Conservation (phyloP, 1,284 basidiomycete species). For the Singerocomus inundabilis region DNA sequence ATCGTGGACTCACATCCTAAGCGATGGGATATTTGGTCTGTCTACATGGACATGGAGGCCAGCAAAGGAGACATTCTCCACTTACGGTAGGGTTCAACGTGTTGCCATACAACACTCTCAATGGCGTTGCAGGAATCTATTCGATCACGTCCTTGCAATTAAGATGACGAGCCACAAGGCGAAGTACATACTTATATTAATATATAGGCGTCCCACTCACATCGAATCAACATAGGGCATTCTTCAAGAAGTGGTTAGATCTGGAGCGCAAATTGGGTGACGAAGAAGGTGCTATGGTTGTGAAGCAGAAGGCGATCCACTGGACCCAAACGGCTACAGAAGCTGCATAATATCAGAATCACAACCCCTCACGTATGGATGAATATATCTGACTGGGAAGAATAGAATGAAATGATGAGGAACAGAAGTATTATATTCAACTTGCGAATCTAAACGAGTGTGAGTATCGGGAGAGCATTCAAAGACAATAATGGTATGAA, state of each 20-base stretch:
- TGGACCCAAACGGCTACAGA: conserved; percentile 69
- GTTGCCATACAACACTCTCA: conserved; percentile 9
- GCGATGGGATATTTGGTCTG: conserved; percentile 92
- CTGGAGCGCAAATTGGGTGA: conserved; percentile 88
- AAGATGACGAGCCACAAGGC: conserved; percentile 96
- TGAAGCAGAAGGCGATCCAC: conserved; percentile 86
- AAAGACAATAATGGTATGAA: conserved; percentile 49
- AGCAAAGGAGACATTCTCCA: conserved; percentile 74
- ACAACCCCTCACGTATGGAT: conserved; percentile 29
- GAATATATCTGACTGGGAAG: conserved; percentile 34
- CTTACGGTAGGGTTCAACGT: conserved; percentile 50
- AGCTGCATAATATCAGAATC: conserved; percentile 31
- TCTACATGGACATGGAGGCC: conserved; percentile 97
- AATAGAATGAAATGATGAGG: conserved; percentile 11
- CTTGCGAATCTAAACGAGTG: conserved; percentile 53
- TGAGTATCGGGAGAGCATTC: conserved; percentile 38
- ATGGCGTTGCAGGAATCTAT: conserved; percentile 60
- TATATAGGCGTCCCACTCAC: conserved; percentile 6
- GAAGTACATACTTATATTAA: conserved; percentile 55
- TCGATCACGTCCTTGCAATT: conserved; percentile 76
- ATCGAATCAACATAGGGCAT: conserved; percentile 49
- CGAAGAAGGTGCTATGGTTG: conserved; percentile 74
- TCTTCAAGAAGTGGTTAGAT: conserved; percentile 98
- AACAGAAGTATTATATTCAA: conserved; percentile 37
- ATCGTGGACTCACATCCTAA: conserved; percentile 94